These are phyloP conservation scores for Trichoderma afroharzianum DNA, from an alignment of 2,329 filamentous ascomycete species.

Conservation along the genomic window DNA sequence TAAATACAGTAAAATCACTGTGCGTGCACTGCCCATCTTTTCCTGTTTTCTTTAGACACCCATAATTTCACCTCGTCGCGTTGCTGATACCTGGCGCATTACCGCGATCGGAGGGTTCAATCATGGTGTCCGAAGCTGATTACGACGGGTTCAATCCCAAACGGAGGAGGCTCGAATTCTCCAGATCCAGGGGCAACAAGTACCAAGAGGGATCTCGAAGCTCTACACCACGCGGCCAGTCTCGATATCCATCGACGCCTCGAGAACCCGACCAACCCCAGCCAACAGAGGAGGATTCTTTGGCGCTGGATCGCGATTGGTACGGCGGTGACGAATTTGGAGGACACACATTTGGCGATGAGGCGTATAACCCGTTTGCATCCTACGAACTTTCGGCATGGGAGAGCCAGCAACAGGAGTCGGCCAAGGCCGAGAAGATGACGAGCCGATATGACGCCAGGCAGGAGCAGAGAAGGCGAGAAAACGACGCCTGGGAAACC, in stretches of 20 bases:
- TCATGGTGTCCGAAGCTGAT: constrained; percentile 36
- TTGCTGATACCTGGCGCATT: background rate
- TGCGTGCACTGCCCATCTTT: background rate
- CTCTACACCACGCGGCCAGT: constrained; percentile 35
- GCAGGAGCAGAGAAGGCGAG: constrained; percentile 81
- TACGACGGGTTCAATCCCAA: constrained; percentile 39
- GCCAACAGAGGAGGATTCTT: constrained; percentile 64
- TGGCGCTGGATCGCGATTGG: constrained; percentile 85
- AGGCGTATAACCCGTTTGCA: constrained; percentile 88
- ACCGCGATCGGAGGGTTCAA: constrained; percentile 7
- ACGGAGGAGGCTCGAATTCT: constrained; percentile 36
- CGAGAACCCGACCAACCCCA: constrained; percentile 51
- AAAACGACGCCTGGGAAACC: constrained; percentile 97
- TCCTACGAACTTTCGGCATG: constrained; percentile 69
- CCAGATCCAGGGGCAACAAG: constrained; percentile 26
- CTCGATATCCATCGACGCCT: constrained; percentile 40
- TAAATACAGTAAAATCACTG: background rate
- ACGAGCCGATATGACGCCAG: constrained; percentile 64
- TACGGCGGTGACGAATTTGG: constrained; percentile 83
- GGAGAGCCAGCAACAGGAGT: constrained; percentile 75
- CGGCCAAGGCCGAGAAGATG: constrained; percentile 75
- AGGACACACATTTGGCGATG: constrained; percentile 80
- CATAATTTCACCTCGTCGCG: constrained; percentile 9
- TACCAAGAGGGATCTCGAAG: constrained; percentile 33
- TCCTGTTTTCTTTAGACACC: background rate